Percentiles rank a stretch among this genome's conserved stretches.
These are phyloP conservation scores for Coemansia sp. DNA, from an alignment of 192 early-diverging fungal species.

Conservation along the genomic window DNA sequence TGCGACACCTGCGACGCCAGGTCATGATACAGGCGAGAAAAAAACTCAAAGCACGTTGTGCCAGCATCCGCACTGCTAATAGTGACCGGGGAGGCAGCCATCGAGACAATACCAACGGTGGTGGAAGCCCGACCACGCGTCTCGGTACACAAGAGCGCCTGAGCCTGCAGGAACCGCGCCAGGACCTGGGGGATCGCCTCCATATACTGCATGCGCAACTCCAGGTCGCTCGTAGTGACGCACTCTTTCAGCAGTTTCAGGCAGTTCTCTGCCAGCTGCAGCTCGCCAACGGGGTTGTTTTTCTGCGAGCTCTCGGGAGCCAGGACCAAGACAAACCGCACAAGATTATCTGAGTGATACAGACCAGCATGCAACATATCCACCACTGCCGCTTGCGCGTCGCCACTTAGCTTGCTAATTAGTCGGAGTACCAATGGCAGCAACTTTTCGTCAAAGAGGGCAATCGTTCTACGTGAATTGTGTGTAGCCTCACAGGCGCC, in stretches of 20 bases:
- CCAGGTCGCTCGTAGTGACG: background rate
- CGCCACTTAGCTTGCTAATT: background rate
- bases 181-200: slow-evolving; percentile 28
- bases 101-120: slow-evolving; percentile 22
- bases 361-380: slow-evolving; percentile 36
- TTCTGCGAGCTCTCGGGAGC: too few relatives aligned
- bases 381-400: slow-evolving; percentile 2
- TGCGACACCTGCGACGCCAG: slow-evolving; percentile 1
- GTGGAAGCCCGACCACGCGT: slow-evolving; percentile 21
- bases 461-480: slow-evolving; percentile 29
- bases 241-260: slow-evolving; percentile 10
- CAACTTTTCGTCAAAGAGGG: slow-evolving; percentile 20
- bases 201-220: slow-evolving; percentile 9
- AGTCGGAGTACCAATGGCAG: slow-evolving; percentile 22
- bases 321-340: slow-evolving; percentile 11
- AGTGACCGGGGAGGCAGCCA: slow-evolving; percentile 25
- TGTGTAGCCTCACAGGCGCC: slow-evolving; percentile 29
- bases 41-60: slow-evolving; percentile 30
- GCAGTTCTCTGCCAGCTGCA: too few relatives aligned
- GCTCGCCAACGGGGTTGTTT: too few relatives aligned
- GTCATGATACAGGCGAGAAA: slow-evolving; percentile 14
- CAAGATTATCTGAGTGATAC: slow-evolving; percentile 31
- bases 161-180: slow-evolving; percentile 27
- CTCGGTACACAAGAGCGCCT: slow-evolving; percentile 31
- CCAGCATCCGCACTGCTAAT: slow-evolving; percentile 14